Percentiles rank a stretch among this genome's conserved stretches.
Conservation (phyloP, 768 basidiomycete genomes). For the Tubosaeta sp. region DNA sequence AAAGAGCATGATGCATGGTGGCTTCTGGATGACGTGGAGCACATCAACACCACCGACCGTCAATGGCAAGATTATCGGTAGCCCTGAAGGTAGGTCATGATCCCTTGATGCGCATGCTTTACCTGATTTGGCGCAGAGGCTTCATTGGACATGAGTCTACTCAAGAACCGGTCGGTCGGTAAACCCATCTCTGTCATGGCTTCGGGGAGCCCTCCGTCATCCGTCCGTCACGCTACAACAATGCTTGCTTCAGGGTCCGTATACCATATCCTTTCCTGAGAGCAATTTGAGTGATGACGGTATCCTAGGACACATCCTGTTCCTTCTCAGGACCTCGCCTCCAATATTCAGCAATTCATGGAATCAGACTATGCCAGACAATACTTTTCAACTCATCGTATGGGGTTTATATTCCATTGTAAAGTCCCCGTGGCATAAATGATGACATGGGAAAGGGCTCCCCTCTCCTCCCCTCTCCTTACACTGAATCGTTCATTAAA, state of each 20-base stretch:
- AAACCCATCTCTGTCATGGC: conserved; percentile 60
- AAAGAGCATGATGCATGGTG: conserved; percentile 35
- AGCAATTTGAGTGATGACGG: conserved; percentile 9
- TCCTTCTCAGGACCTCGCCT: conserved; percentile 74
- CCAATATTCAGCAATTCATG: conserved; percentile 83
- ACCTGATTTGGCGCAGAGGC: conserved; percentile 41
- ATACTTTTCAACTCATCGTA: conserved; percentile 89
- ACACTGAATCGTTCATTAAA: conserved; percentile 59
- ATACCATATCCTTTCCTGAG: not conserved
- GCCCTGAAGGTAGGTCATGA: conserved; percentile 52
- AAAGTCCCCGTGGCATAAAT: conserved; percentile 79
- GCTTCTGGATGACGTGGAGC: conserved; percentile 32
- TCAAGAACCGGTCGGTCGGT: conserved; percentile 57
- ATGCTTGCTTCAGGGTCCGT: conserved; percentile 67
- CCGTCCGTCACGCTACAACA: conserved; percentile 25
- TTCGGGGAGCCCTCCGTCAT: conserved; percentile 24
- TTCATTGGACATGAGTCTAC: conserved; percentile 69
- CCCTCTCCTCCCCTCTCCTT: conserved; percentile 72
- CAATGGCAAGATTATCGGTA: conserved; percentile 63
- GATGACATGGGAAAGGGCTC: conserved; percentile 88
- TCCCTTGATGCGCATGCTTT: not conserved
- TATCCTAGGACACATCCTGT: conserved; percentile 62
- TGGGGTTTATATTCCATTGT: conserved; percentile 80
- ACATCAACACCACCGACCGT: conserved; percentile 40
- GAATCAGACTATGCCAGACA: conserved; percentile 80